Conservation (phyloP, 805 yeast genomes). For the Zygosaccharomyces siamensis region DNA sequence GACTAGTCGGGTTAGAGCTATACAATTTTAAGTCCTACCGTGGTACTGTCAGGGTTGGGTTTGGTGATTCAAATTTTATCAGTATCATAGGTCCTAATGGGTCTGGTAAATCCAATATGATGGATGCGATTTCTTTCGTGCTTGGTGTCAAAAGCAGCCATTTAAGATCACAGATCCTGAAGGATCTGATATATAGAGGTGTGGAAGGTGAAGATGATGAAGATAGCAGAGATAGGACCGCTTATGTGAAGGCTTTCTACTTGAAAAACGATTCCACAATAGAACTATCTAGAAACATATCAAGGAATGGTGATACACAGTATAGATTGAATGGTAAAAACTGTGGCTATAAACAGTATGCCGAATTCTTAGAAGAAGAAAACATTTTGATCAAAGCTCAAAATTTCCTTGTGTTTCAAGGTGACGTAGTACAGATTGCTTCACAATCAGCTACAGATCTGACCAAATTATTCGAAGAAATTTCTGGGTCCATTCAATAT, state of each 20-base stretch:
- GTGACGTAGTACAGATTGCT: slow-evolving; percentile 92
- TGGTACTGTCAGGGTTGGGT: slow-evolving; percentile 70
- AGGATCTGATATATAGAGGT: slow-evolving; percentile 81
- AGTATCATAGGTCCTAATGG: slow-evolving; percentile 98
- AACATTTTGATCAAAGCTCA: slow-evolving; percentile 83
- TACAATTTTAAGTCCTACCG: slow-evolving; percentile 87
- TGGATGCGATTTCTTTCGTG: slow-evolving; percentile 95
- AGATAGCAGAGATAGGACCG: slow-evolving; percentile 35
- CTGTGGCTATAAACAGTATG: slow-evolving; percentile 62
- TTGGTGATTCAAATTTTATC: slow-evolving; percentile 79
- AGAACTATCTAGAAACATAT: slow-evolving; percentile 59
- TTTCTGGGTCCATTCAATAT: slow-evolving; percentile 74
- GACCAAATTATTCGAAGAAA: slow-evolving; percentile 67
- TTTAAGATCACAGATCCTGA: slow-evolving; percentile 65
- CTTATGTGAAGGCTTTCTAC: slow-evolving; percentile 76
- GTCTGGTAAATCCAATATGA: slow-evolving; percentile 93
- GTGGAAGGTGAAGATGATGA: slow-evolving; percentile 28
- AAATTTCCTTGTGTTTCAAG: slow-evolving; percentile 92
- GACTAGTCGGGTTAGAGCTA: slow-evolving; percentile 71
- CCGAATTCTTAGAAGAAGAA: slow-evolving; percentile 61
- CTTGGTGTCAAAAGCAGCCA: slow-evolving; percentile 75
- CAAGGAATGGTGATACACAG: slow-evolving; percentile 55
- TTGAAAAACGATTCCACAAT: slow-evolving; percentile 55
- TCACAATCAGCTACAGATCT: slow-evolving; percentile 76
- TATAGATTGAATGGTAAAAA: slow-evolving; percentile 59